These are phyloP conservation scores for Fraxinus quadrangulata DNA, from an alignment of 257 asterid species.

Conservation along the genomic window DNA sequence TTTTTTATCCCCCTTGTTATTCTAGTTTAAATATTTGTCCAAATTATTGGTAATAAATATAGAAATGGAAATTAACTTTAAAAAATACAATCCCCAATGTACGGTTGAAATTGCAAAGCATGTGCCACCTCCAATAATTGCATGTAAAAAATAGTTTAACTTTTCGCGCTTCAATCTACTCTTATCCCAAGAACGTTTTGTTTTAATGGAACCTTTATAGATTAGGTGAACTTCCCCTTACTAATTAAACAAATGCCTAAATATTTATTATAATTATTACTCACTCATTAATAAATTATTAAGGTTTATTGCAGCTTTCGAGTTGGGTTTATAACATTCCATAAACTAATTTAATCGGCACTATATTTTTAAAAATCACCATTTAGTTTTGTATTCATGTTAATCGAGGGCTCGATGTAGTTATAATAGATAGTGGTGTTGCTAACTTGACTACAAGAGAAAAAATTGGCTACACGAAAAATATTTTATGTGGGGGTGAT, in stretches of 20 bases:
- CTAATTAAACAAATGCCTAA: not conserved
- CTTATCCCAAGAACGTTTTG: constrained; percentile 8
- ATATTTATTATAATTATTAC: not conserved
- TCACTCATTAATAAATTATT: not conserved
- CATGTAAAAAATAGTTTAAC: not conserved
- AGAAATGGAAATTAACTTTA: not conserved
- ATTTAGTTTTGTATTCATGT: too few species aligned
- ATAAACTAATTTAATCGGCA: not conserved
- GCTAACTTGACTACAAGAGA: too few species aligned
- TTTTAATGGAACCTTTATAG: not conserved
- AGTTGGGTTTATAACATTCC: not conserved
- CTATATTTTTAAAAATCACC: not conserved
- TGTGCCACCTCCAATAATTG: constrained; percentile 9
- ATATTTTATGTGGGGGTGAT: not conserved
- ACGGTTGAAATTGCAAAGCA: constrained; percentile 9
- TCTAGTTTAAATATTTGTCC: not conserved
- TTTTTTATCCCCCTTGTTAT: not conserved
- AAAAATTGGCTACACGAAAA: not conserved
- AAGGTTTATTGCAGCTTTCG: not conserved
- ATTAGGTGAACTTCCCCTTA: constrained; percentile 30
- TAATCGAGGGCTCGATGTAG: not conserved
- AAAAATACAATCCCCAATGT: not conserved
- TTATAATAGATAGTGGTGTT: not conserved
- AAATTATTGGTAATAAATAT: not conserved
- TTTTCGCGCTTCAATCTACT: constrained; percentile 7